Evolutionary conservation across 345 rosid genomes (phyloP).

Genomic region (Eucalyptus grandis): DNA sequence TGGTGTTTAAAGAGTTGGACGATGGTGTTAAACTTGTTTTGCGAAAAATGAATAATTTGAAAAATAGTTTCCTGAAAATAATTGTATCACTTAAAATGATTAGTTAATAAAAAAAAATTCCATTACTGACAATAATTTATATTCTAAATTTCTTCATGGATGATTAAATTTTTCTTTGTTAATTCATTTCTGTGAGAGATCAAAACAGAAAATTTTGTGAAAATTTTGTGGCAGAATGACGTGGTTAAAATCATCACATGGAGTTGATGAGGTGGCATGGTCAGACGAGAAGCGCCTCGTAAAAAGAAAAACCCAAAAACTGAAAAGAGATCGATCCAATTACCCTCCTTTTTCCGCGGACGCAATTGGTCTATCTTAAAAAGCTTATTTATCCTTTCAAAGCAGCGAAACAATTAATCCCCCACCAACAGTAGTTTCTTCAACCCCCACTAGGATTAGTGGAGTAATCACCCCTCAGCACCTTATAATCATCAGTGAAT

Average conservation of each 20-base stretch:
- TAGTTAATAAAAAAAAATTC: rapidly evolving
- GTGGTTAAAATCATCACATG: background rate
- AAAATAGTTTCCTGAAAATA: rapidly evolving
- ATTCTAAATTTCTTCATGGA: too few relatives aligned
- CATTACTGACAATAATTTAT: rapidly evolving
- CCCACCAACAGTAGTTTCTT: background rate
- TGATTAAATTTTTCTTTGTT: too few relatives aligned
- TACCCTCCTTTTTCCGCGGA: rapidly evolving
- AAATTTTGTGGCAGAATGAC: background rate
- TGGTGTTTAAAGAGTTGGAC: background rate
- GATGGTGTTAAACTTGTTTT: background rate
- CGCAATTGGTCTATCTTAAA: background rate
- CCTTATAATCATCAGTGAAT: background rate
- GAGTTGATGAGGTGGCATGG: background rate
- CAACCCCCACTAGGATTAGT: background rate
- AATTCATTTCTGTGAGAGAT: too few relatives aligned
- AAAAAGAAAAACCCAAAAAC: rapidly evolving
- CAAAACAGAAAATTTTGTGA: too few relatives aligned
- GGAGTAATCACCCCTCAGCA: background rate
- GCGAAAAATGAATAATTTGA: rapidly evolving
- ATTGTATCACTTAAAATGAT: rapidly evolving
- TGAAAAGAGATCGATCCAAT: background rate
- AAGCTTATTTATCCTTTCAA: background rate
- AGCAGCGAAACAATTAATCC: background rate
- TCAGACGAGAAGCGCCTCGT: rapidly evolving